Conservation (phyloP, 345 rosid species). For the Euclidium syriacum region DNA sequence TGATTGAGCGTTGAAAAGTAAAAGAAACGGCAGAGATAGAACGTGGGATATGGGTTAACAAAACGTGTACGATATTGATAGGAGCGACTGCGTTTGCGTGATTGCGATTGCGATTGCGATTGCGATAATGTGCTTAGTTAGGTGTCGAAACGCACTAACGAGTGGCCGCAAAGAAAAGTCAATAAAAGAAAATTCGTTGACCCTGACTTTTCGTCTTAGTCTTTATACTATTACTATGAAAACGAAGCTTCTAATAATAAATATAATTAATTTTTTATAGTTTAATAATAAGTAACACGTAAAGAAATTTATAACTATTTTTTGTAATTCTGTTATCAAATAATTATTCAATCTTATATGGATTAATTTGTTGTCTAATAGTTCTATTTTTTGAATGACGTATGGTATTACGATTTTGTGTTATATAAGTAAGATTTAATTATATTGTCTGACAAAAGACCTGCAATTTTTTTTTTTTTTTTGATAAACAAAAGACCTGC, state of each 20-base stretch:
- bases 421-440: neutral
- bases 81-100: conserved; percentile 3
- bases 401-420: neutral
- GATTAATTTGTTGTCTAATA: neutral
- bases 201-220: neutral
- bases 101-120: neutral
- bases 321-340: no score
- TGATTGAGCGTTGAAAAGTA: neutral
- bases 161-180: conserved; percentile 6
- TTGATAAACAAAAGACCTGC: neutral
- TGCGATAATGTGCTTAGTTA: neutral
- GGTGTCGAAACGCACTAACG: neutral
- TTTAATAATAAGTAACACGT: no score
- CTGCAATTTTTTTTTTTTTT: neutral
- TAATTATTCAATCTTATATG: neutral
- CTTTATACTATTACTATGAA: neutral
- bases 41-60: neutral
- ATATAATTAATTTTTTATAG: neutral
- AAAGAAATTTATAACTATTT: no score
- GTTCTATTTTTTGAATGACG: neutral
- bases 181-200: neutral
- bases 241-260: neutral
- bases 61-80: conserved; percentile 10
- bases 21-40: neutral
- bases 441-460: neutral